Conservation (phyloP, 2,329 filamentous ascomycete species). For the Aspergillus alliaceus region DNA sequence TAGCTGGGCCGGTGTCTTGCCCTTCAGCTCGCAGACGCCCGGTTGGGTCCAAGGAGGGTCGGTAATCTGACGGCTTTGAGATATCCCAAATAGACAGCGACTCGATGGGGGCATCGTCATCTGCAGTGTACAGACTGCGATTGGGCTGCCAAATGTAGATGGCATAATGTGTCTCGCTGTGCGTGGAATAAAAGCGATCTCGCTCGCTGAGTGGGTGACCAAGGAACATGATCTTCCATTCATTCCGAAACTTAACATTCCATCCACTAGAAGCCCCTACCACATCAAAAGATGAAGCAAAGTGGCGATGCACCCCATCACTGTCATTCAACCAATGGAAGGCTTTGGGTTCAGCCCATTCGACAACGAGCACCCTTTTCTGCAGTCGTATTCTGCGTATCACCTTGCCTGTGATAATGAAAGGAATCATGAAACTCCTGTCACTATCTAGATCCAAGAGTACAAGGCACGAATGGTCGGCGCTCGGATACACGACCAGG, state of each 20-base stretch:
- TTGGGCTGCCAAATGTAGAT: constrained; percentile 64
- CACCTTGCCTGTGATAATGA: constrained; percentile 51
- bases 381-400: constrained; percentile 57
- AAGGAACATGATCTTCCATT: constrained; percentile 62
- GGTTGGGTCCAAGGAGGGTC: constrained; percentile 52
- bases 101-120: constrained; percentile 59
- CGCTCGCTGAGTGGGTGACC: constrained; percentile 56
- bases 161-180: constrained; percentile 60
- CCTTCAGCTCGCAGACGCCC: constrained; percentile 35
- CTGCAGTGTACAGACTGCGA: constrained; percentile 53
- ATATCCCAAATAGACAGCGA: constrained; percentile 62
- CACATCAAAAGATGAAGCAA: constrained; percentile 60
- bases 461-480: constrained; percentile 35
- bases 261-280: constrained; percentile 31
- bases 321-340: constrained; percentile 54
- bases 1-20: constrained; percentile 39
- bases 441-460: constrained; percentile 54
- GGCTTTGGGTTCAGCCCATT: constrained; percentile 59
- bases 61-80: constrained; percentile 49
- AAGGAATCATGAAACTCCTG: constrained; percentile 50
- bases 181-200: constrained; percentile 64
- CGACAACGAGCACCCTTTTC: constrained; percentile 58
- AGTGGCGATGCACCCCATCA: constrained; percentile 57
- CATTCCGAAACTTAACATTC: constrained; percentile 53
- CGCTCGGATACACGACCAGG: constrained; percentile 55